phyloP scores from a whole-genome alignment of 73 alveolate genomes.

The Blepharisma japonicum region DNA sequence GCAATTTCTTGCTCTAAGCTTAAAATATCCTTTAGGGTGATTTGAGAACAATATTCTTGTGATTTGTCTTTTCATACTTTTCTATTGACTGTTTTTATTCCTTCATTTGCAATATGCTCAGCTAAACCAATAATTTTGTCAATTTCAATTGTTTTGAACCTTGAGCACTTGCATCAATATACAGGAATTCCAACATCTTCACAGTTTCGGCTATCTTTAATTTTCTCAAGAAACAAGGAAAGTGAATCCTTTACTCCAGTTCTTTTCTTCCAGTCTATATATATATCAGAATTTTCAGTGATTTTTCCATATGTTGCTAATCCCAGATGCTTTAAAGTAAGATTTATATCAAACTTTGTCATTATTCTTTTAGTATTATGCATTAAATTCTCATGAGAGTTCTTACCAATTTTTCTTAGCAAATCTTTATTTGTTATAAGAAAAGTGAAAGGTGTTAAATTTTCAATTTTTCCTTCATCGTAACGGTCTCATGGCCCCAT shows the following conservation, averaged over 20 bases:
- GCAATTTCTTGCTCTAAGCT: too few relatives aligned
- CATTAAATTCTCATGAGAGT: neutral
- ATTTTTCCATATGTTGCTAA: neutral
- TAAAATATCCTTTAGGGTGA: too few relatives aligned
- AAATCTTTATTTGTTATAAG: neutral
- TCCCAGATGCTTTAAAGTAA: neutral
- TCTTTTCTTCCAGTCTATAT: neutral
- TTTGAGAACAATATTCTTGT: too few relatives aligned
- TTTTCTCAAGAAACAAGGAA: neutral
- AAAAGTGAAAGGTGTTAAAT: neutral
- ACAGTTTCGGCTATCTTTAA: neutral
- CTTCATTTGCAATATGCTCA: too few relatives aligned
- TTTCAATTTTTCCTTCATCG: neutral
- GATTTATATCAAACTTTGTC: constrained; percentile 1
- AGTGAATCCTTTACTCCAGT: neutral
- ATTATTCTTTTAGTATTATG: neutral
- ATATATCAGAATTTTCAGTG: neutral
- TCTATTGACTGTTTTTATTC: too few relatives aligned
- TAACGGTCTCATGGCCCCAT: neutral
- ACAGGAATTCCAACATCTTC: neutral
- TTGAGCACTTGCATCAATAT: neutral
- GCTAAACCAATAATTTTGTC: neutral
- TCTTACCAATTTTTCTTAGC: neutral
- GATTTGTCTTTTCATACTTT: too few relatives aligned
- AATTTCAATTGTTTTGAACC: neutral